These are phyloP conservation scores for Rhypophila decipiens DNA, from an alignment of 495 filamentous ascomycete species.

Conservation along the genomic window DNA sequence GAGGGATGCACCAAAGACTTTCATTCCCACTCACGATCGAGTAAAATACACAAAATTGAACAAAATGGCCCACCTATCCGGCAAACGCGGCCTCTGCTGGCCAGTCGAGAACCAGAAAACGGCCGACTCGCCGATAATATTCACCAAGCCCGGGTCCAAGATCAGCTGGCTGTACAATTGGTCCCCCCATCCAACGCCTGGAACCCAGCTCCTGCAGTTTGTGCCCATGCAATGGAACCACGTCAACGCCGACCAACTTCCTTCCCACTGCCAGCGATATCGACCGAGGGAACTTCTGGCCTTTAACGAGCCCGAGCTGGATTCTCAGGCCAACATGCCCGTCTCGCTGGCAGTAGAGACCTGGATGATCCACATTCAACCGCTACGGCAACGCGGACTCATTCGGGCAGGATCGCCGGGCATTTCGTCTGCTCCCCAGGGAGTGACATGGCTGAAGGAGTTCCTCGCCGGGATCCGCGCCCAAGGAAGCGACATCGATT, in stretches of 20 bases:
- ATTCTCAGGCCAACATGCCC: constrained; percentile 16
- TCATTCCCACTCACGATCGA: background rate
- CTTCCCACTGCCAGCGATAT: background rate
- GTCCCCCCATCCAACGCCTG: constrained; percentile 16
- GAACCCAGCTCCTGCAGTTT: constrained; percentile 11
- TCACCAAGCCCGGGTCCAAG: constrained; percentile 17
- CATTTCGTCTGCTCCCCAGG: constrained; percentile 17
- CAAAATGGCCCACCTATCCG: background rate
- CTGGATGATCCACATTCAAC: constrained; percentile 15
- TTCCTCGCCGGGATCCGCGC: constrained; percentile 10
- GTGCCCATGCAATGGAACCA: constrained; percentile 24
- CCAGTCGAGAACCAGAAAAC: constrained; percentile 12
- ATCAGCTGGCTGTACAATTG: constrained; percentile 22
- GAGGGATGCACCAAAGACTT: no score
- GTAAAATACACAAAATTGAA: constrained; percentile 1
- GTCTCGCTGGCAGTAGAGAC: constrained; percentile 11
- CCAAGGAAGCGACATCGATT: constrained; percentile 12
- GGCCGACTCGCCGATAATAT: constrained; percentile 11
- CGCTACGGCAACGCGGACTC: constrained; percentile 1
- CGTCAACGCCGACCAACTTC: constrained; percentile 14
- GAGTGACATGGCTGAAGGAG: constrained; percentile 10
- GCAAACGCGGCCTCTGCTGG: constrained; percentile 19
- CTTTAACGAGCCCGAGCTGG: constrained; percentile 19
- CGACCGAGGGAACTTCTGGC: background rate
- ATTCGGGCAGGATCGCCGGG: constrained; percentile 13